phyloP scores from a whole-genome alignment of 225 moss, liverwort and hornwort species.

The Bryum argenteum region DNA sequence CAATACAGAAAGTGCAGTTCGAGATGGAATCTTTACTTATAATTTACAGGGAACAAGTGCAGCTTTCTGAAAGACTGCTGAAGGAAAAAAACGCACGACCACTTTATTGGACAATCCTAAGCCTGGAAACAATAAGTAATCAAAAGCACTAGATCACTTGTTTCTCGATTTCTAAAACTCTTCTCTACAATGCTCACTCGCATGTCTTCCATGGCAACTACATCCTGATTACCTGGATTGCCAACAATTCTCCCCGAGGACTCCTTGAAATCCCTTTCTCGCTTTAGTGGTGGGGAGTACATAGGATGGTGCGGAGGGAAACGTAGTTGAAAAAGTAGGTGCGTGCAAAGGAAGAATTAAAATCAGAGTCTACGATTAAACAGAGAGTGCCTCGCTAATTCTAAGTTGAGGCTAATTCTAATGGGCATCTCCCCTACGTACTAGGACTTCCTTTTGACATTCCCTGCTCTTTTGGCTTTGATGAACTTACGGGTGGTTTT shows the following conservation, averaged over 20 bases:
- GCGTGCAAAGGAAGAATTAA: conserved; percentile 21
- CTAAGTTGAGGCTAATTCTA: neutral
- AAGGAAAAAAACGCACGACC: conserved; percentile 34
- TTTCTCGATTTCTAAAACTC: conserved; percentile 53
- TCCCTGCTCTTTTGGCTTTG: conserved; percentile 63
- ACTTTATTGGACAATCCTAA: conserved; percentile 53
- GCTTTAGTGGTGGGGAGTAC: conserved; percentile 9
- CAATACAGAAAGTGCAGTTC: neutral
- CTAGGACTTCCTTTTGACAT: conserved; percentile 52
- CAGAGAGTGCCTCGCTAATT: conserved; percentile 19
- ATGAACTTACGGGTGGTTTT: conserved; percentile 55
- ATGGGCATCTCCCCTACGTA: conserved; percentile 18
- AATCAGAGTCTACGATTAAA: conserved; percentile 8
- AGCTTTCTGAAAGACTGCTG: conserved; percentile 19
- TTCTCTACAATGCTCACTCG: conserved; percentile 57
- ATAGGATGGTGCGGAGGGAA: conserved; percentile 22
- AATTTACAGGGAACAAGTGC: conserved; percentile 33
- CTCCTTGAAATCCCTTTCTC: conserved; percentile 25
- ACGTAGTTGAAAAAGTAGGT: conserved; percentile 36
- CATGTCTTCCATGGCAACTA: conserved; percentile 37
- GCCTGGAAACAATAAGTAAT: conserved; percentile 51
- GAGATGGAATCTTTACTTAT: conserved; percentile 35
- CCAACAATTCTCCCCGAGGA: conserved; percentile 28
- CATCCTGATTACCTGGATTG: conserved; percentile 28
- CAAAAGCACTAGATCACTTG: conserved; percentile 38